Conservation (phyloP, 2,329 filamentous ascomycete species). For the Basipetospora chlamydospora region DNA sequence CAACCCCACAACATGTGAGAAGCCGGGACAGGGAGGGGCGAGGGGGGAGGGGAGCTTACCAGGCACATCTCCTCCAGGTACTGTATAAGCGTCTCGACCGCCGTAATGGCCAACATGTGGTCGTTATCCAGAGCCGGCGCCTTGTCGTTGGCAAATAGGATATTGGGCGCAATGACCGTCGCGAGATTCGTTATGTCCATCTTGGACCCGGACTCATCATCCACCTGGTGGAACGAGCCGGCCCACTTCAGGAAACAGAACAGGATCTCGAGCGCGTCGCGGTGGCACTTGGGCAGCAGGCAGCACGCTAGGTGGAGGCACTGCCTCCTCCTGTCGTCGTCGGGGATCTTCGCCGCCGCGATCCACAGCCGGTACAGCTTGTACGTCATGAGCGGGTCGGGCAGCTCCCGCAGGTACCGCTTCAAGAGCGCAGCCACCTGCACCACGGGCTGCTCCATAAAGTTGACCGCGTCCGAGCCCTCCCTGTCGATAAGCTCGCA, state of each 20-base stretch:
- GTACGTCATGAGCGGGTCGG: constrained; percentile 86
- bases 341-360: constrained; percentile 72
- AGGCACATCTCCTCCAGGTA: constrained; percentile 95
- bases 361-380: constrained; percentile 90
- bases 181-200: constrained; percentile 98
- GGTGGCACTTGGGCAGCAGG: constrained; percentile 77
- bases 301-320: constrained; percentile 86
- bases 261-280: constrained; percentile 86
- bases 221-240: constrained; percentile 90
- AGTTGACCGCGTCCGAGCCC: constrained; percentile 71
- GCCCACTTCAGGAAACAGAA: constrained; percentile 97
- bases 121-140: constrained; percentile 62
- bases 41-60: constrained; percentile 41
- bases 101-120: constrained; percentile 85
- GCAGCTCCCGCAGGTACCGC: constrained; percentile 86
- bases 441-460: constrained; percentile 79
- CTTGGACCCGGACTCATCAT: constrained; percentile 93
- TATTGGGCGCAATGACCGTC: constrained; percentile 93
- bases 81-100: constrained; percentile 79
- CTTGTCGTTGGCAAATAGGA: constrained; percentile 60
- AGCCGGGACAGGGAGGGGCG: background rate
- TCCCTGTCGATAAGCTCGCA: constrained; percentile 76
- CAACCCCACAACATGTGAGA: background rate
- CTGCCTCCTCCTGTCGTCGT: constrained; percentile 67
- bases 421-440: constrained; percentile 89